phyloP scores from a whole-genome alignment of 208 protist genomes.

The Acanthamoeba sp. region DNA sequence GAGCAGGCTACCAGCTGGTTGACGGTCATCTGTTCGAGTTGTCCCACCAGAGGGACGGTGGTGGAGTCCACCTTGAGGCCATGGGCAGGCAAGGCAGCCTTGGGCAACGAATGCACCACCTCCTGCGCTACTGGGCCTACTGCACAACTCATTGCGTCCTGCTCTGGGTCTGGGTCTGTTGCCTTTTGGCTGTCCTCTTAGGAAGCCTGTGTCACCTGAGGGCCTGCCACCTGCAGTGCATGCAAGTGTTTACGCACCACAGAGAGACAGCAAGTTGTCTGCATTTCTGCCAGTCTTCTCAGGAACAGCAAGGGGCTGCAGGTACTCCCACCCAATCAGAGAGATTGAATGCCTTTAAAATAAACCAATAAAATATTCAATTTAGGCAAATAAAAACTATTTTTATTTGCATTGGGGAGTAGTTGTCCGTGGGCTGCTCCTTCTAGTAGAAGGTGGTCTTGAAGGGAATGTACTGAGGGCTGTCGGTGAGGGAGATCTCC shows the following conservation, averaged over 20 bases:
- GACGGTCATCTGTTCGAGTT: conserved; percentile 12
- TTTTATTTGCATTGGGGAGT: background rate
- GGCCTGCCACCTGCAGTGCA: no score
- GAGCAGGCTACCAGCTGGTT: conserved; percentile 6
- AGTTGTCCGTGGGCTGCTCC: background rate
- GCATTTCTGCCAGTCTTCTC: background rate
- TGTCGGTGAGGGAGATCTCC: conserved; percentile 11
- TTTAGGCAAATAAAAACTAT: background rate
- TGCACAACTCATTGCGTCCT: background rate
- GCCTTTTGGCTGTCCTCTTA: background rate
- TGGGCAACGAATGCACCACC: background rate
- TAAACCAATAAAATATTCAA: no score
- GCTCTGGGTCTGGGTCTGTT: background rate
- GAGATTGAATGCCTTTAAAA: background rate
- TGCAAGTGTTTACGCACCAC: background rate
- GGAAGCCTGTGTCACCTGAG: no score
- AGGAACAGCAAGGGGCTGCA: background rate
- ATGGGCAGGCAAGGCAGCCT: background rate
- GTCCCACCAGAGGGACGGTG: conserved; percentile 1
- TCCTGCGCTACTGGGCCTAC: conserved; percentile 27
- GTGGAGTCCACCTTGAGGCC: conserved; percentile 1
- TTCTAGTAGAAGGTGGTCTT: conserved; percentile 51
- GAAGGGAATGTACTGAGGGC: conserved; percentile 48
- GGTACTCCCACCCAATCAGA: background rate
- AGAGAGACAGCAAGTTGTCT: background rate